phyloP scores from a whole-genome alignment of 176 grass and related monocot species.

The Eragrostis nindensis region DNA sequence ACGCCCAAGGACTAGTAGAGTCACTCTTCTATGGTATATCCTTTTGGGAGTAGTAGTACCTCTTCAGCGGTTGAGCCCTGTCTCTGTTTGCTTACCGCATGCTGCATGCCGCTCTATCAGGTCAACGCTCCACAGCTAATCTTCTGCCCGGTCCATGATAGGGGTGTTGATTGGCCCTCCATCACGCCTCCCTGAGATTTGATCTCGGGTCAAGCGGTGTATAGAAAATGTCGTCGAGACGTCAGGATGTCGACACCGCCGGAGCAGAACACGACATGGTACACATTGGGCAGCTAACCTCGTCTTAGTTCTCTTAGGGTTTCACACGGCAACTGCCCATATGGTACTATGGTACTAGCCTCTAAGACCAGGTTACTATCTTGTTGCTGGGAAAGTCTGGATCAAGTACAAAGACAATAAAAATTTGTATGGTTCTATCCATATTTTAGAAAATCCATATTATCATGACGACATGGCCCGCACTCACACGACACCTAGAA shows the following conservation, averaged over 20 bases:
- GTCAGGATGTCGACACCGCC: constrained; percentile 36
- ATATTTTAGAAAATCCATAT: neutral
- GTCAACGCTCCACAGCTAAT: neutral
- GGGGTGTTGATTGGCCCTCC: neutral
- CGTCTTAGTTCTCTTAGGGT: neutral
- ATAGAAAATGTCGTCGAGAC: neutral
- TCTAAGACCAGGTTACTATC: neutral
- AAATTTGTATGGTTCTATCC: neutral
- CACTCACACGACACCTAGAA: too few relatives aligned
- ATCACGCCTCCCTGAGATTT: neutral
- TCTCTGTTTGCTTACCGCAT: neutral
- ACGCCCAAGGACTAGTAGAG: too few relatives aligned
- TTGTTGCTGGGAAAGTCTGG: neutral
- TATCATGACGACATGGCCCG: too few relatives aligned
- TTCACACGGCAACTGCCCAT: neutral
- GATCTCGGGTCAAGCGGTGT: neutral
- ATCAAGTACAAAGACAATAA: neutral
- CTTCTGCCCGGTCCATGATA: neutral
- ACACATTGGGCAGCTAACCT: neutral
- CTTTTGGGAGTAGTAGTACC: too few relatives aligned
- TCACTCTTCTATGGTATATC: too few relatives aligned
- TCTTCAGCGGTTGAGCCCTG: too few relatives aligned
- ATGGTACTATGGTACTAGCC: neutral
- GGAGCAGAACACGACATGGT: neutral
- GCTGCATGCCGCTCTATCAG: neutral